Percentiles rank a stretch among this genome's conserved stretches.
These are phyloP conservation scores for Pseudopyricularia javanii DNA, from an alignment of 2,329 filamentous ascomycete genomes.

Conservation along the genomic window DNA sequence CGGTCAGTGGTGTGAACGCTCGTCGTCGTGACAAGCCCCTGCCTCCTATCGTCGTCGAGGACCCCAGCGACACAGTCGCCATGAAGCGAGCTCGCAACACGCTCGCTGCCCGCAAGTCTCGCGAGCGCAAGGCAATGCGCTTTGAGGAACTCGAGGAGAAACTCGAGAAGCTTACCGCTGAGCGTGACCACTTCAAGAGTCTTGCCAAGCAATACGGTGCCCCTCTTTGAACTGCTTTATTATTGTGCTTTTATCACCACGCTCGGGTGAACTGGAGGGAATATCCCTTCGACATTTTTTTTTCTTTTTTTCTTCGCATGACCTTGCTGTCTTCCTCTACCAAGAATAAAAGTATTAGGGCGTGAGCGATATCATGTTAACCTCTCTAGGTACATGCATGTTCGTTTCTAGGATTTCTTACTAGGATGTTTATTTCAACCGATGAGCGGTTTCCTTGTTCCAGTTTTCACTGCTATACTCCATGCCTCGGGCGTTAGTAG, in stretches of 20 bases:
- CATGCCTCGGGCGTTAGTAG: no score
- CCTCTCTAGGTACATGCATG: no score
- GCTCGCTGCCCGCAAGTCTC: slow-evolving; percentile 83
- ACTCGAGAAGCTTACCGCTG: slow-evolving; percentile 54
- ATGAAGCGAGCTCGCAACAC: slow-evolving; percentile 93
- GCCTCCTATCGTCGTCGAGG: slow-evolving; percentile 63
- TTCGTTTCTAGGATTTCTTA: no score
- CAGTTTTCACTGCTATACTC: no score
- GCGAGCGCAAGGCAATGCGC: slow-evolving; percentile 70
- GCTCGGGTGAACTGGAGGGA: slow-evolving; percentile 18
- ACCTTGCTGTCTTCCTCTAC: neutral
- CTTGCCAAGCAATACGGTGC: slow-evolving; percentile 21
- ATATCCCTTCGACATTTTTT: neutral
- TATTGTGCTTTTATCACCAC: slow-evolving; percentile 5
- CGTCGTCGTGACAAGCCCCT: slow-evolving; percentile 73
- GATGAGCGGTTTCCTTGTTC: no score
- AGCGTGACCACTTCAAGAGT: slow-evolving; percentile 54
- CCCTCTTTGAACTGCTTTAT: slow-evolving; percentile 15
- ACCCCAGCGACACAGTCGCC: slow-evolving; percentile 62
- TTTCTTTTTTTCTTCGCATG: neutral
- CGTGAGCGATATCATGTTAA: neutral
- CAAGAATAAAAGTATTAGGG: neutral
- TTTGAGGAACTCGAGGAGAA: slow-evolving; percentile 62
- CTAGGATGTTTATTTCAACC: no score
- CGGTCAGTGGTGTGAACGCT: slow-evolving; percentile 55